Percentiles rank a stretch among this genome's conserved stretches.
Evolutionary conservation across 202 grass and related monocot species (phyloP).

Genomic region (Panicum virgatum): DNA sequence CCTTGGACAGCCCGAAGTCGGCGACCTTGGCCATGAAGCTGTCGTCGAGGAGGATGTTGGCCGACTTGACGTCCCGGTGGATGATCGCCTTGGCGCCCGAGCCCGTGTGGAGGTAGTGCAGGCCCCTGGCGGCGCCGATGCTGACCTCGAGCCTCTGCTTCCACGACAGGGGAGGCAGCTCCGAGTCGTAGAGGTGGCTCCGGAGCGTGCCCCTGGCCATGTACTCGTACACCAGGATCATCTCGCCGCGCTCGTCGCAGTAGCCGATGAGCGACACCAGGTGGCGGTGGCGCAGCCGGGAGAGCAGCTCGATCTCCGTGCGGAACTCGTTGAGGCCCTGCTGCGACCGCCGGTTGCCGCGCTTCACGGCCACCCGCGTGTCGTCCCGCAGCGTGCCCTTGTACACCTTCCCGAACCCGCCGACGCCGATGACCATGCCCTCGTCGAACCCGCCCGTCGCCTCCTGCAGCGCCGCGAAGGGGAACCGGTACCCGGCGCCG

Average conservation of each 20-base stretch:
- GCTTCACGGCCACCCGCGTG: slow-evolving; percentile 74
- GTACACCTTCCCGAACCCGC: slow-evolving; percentile 97
- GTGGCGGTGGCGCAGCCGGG: slow-evolving; percentile 82
- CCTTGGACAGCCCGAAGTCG: slow-evolving; percentile 92
- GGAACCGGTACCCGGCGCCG: slow-evolving; percentile 53
- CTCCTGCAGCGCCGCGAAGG: slow-evolving; percentile 57
- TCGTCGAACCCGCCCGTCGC: slow-evolving; percentile 81
- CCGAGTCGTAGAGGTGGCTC: slow-evolving; percentile 74
- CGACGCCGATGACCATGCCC: slow-evolving; percentile 68
- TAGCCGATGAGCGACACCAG: slow-evolving; percentile 94
- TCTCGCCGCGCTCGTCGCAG: slow-evolving; percentile 80
- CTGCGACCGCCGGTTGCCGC: slow-evolving; percentile 62
- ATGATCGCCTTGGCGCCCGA: slow-evolving; percentile 70
- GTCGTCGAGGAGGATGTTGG: slow-evolving; percentile 90
- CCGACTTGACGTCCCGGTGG: slow-evolving; percentile 92
- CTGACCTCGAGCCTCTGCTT: slow-evolving; percentile 82
- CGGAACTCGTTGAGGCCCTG: slow-evolving; percentile 85
- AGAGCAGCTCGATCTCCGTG: slow-evolving; percentile 88
- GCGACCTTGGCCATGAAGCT: slow-evolving; percentile 85
- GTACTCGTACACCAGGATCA: slow-evolving; percentile 97
- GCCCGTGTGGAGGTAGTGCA: slow-evolving; percentile 91
- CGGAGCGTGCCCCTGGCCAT: slow-evolving; percentile 79
- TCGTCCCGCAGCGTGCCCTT: slow-evolving; percentile 67
- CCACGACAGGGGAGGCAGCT: slow-evolving; percentile 61
- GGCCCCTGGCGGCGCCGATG: slow-evolving; percentile 81